These are phyloP conservation scores for Phytophthora macrochlamydospora DNA, from an alignment of 352 stramenopile genomes.

Conservation along the genomic window DNA sequence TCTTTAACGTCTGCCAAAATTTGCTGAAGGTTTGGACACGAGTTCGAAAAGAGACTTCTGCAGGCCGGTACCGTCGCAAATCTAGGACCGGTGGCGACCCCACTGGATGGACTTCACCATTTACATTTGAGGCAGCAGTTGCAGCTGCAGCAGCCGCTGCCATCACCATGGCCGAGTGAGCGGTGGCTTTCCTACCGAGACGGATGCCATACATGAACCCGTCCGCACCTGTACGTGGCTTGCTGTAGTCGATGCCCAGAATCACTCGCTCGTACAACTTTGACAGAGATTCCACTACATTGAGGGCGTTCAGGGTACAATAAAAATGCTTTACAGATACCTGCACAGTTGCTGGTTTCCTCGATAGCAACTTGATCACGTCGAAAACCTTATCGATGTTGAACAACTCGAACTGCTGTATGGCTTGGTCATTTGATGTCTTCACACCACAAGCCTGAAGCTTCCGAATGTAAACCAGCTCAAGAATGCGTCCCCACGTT, in stretches of 20 bases:
- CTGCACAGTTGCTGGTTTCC: slow-evolving; percentile 55
- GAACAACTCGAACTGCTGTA: slow-evolving; percentile 56
- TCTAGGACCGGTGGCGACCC: slow-evolving; percentile 41
- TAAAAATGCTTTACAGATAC: slow-evolving; percentile 62
- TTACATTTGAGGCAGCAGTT: slow-evolving; percentile 23
- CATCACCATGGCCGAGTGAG: slow-evolving; percentile 40
- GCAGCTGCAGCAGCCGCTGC: slow-evolving; percentile 27
- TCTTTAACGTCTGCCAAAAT: slow-evolving; percentile 58
- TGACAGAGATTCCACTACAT: slow-evolving; percentile 61
- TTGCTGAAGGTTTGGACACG: slow-evolving; percentile 64
- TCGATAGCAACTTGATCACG: slow-evolving; percentile 47
- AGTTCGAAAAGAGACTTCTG: slow-evolving; percentile 50
- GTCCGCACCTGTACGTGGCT: slow-evolving; percentile 51
- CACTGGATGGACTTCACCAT: slow-evolving; percentile 17
- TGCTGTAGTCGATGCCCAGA: slow-evolving; percentile 66
- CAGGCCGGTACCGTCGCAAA: slow-evolving; percentile 45
- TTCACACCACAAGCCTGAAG: slow-evolving; percentile 24
- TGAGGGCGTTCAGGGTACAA: slow-evolving; percentile 57
- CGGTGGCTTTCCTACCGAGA: slow-evolving; percentile 61
- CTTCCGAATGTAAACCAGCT: slow-evolving; percentile 72
- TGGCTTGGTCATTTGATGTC: slow-evolving; percentile 15
- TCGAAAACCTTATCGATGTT: slow-evolving; percentile 64
- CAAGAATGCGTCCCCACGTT: slow-evolving; percentile 57
- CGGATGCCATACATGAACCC: slow-evolving; percentile 74
- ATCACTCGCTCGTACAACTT: slow-evolving; percentile 71